Evolutionary conservation across 1,284 basidiomycete species (phyloP), one percentile per base, ranked within the genome.

Genomic region (Thelephora terrestris): DNA sequence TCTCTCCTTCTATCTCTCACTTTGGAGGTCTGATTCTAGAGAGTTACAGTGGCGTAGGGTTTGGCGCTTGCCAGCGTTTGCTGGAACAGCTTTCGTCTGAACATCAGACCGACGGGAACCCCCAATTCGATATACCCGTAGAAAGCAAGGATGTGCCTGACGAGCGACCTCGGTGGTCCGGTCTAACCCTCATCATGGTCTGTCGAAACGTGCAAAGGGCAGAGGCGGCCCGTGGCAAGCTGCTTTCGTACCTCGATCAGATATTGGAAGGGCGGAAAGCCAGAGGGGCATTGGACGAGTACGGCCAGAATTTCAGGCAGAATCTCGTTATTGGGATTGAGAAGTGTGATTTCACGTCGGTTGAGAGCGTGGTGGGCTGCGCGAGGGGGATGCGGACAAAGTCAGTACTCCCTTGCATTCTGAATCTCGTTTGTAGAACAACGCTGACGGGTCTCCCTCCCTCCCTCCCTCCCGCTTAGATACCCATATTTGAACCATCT

Each of bases 401-500:
- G 84, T 86, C 56, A 40, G 79, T 69, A 20, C n/a, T 38, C 16
- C 5, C 40, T 45, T 39, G 45, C 51, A 29, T 42, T 35, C 43
- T 5, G 6, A 20, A 16, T 42, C 27, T 14, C 46, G 2, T 51
- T 40, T 24, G 14, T 17, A 14, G 12, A 12, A 35, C 38, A 12
- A 46, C 4, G 7, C 6, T 37, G 29, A 18, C 4, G 25, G 43
- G 25, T 37, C 12, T 25, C 18, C 29, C 23, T 46, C 44, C 7
- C 44, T 35, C 35, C 27, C 24, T 32, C 32, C 39, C 37, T 45
- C 48, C 51, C 14, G 36, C 45, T 14, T 50, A 92, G 90, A 53
- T 86, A 91, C 56, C 77, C 84, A 2, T 89, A 92, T 57, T 69
- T 94, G 46, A 90, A 90, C 0, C 85, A 87, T 53, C 64, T 93